These are phyloP conservation scores for Bodo saltans DNA, from an alignment of 78 protist genomes.

Conservation along the genomic window DNA sequence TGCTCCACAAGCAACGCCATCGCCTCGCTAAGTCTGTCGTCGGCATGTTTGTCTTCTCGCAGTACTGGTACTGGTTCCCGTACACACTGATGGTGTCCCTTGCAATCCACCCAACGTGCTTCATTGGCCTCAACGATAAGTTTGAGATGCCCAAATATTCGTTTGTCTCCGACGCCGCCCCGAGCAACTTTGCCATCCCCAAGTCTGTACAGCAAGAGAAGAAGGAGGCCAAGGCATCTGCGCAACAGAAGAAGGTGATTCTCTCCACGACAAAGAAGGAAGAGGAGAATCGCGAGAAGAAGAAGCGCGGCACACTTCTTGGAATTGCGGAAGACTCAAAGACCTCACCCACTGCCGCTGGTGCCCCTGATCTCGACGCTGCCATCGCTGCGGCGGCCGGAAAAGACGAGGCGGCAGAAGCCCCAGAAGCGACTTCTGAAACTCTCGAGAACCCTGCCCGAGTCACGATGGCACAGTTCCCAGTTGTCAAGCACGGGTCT, in stretches of 20 bases:
- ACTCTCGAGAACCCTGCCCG: constrained; percentile 71
- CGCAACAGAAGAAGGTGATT: not conserved
- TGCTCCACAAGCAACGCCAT: constrained; percentile 64
- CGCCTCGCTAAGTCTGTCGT: constrained; percentile 43
- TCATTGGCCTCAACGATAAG: constrained; percentile 83
- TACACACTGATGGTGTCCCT: constrained; percentile 77
- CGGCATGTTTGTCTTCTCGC: constrained; percentile 86
- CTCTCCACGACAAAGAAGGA: too few species aligned
- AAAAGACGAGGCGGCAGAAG: not conserved
- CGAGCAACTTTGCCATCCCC: constrained; percentile 86
- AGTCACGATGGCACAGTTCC: constrained; percentile 65
- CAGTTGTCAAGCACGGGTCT: constrained; percentile 29
- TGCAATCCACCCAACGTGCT: constrained; percentile 86
- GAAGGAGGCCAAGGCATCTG: constrained; percentile 39
- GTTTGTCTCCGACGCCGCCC: constrained; percentile 51
- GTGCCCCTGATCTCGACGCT: too few species aligned
- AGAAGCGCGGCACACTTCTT: too few species aligned
- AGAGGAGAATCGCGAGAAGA: not conserved
- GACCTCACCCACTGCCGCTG: too few species aligned
- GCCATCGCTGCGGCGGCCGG: not conserved
- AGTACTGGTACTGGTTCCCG: constrained; percentile 98
- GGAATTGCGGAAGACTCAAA: too few species aligned
- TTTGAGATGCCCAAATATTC: constrained; percentile 61
- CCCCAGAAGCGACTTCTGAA: too few species aligned
- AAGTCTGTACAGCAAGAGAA: constrained; percentile 45